These are phyloP conservation scores for Lodderomyces oxycetoniae DNA, from an alignment of 1,139 yeast genomes.

Conservation along the genomic window DNA sequence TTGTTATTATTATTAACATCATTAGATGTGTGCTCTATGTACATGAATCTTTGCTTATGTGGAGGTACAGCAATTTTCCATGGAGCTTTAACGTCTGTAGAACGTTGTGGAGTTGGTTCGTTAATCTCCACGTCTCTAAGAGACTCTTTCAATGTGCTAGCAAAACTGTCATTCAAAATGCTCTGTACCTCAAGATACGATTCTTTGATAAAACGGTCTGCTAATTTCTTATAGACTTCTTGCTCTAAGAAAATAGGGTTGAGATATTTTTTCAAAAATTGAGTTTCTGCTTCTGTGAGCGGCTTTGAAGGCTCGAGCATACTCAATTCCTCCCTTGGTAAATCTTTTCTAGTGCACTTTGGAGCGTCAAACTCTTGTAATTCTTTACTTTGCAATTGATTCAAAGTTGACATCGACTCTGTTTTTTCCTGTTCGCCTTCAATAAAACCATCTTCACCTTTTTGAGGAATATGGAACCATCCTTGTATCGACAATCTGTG, in stretches of 20 bases:
- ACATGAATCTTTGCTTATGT: constrained; percentile 84
- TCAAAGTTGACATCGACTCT: constrained; percentile 73
- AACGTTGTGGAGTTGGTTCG: constrained; percentile 51
- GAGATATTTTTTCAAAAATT: constrained; percentile 48
- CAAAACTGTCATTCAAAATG: constrained; percentile 56
- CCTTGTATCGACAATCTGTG: constrained; percentile 93
- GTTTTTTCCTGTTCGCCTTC: constrained; percentile 76
- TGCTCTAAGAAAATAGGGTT: constrained; percentile 50
- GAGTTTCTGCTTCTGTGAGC: constrained; percentile 32
- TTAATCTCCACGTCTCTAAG: constrained; percentile 54
- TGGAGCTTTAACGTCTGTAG: constrained; percentile 57
- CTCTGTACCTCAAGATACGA: constrained; percentile 66
- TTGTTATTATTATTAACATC: constrained; percentile 25
- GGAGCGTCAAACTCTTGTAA: constrained; percentile 83
- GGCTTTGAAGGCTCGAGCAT: constrained; percentile 21
- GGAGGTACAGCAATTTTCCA: constrained; percentile 95
- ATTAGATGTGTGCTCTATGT: constrained; percentile 63
- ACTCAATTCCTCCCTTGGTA: constrained; percentile 27
- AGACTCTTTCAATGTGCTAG: constrained; percentile 40
- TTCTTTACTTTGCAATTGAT: constrained; percentile 73
- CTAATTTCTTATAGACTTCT: constrained; percentile 26
- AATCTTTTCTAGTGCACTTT: constrained; percentile 39
- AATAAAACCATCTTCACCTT: constrained; percentile 79
- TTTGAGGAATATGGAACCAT: constrained; percentile 97
- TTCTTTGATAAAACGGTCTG: constrained; percentile 53